A percentile compares a stretch with the other conserved stretches of the same genome.
phyloP scores from a whole-genome alignment of 495 filamentous ascomycete genomes.

The Melanomma pulvis-pyrius region DNA sequence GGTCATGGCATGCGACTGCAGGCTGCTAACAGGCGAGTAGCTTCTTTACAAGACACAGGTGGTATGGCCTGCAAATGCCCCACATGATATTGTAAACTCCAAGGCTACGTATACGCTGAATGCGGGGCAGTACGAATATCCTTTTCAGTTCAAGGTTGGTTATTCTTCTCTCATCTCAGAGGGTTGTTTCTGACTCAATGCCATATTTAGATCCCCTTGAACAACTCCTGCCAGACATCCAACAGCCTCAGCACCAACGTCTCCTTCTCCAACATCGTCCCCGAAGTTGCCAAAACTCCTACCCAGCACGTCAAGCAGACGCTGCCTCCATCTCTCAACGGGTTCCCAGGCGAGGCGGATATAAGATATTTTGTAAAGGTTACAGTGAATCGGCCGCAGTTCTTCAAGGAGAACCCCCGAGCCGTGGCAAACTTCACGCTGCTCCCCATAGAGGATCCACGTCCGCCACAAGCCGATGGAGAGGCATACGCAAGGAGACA shows the following conservation, averaged over 20 bases:
- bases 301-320: slow-evolving; percentile 77
- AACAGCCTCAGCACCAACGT: slow-evolving; percentile 62
- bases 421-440: slow-evolving; percentile 72
- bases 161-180: slow-evolving; percentile 6
- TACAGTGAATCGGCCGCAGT: slow-evolving; percentile 77
- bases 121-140: slow-evolving; percentile 81
- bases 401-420: slow-evolving; percentile 86
- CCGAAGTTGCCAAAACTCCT: slow-evolving; percentile 59
- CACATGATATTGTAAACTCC: slow-evolving; percentile 45
- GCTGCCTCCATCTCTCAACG: slow-evolving; percentile 82
- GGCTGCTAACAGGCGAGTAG: slow-evolving; percentile 42
- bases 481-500: slow-evolving; percentile 83
- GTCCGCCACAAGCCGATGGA: slow-evolving; percentile 64
- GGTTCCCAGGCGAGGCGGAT: slow-evolving; percentile 80
- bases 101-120: slow-evolving; percentile 63
- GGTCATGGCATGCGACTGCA: background rate
- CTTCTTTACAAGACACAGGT: slow-evolving; percentile 67
- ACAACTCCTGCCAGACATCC: slow-evolving; percentile 75
- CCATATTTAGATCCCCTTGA: slow-evolving; percentile 69
- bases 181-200: background rate
- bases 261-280: slow-evolving; percentile 57
- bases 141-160: slow-evolving; percentile 80
- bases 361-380: slow-evolving; percentile 93
- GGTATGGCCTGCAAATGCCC: slow-evolving; percentile 64
- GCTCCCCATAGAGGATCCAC: slow-evolving; percentile 87